These are phyloP conservation scores for Eucalyptus virginea DNA, from an alignment of 345 rosid genomes.

Conservation along the genomic window DNA sequence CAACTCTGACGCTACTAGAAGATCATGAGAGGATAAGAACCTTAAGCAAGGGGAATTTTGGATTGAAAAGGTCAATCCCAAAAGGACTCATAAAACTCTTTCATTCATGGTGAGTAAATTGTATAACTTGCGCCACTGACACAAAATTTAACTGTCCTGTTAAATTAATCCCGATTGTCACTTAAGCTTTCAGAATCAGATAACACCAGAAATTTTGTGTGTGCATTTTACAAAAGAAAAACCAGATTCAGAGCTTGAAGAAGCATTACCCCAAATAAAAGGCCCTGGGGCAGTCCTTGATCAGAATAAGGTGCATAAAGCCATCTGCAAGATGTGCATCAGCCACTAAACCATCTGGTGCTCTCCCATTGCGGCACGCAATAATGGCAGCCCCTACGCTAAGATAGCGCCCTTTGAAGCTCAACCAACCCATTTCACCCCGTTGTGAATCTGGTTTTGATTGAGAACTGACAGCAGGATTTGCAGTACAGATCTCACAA, in stretches of 20 bases:
- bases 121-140: neutral
- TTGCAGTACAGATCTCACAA: constrained; percentile 47
- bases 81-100: neutral
- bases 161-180: neutral
- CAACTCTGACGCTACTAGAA: neutral
- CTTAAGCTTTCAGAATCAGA: neutral
- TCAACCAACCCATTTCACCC: constrained; percentile 49
- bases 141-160: neutral
- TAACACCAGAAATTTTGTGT: neutral
- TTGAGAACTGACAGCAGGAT: constrained; percentile 3
- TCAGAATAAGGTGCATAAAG: constrained; percentile 77
- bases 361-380: constrained; percentile 81
- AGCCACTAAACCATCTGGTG: constrained; percentile 94
- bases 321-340: constrained; percentile 97
- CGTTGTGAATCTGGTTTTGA: neutral
- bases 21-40: neutral
- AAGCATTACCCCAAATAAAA: constrained; percentile 64
- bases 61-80: neutral
- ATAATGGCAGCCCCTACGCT: constrained; percentile 89
- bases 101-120: neutral
- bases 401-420: constrained; percentile 57
- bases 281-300: constrained; percentile 78
- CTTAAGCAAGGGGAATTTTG: neutral
- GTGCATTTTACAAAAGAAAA: neutral
- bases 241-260: neutral